Evolutionary conservation across 1,139 yeast genomes (phyloP), one percentile per base, ranked within the genome.

Genomic region (Taphrina wiesneri): DNA sequence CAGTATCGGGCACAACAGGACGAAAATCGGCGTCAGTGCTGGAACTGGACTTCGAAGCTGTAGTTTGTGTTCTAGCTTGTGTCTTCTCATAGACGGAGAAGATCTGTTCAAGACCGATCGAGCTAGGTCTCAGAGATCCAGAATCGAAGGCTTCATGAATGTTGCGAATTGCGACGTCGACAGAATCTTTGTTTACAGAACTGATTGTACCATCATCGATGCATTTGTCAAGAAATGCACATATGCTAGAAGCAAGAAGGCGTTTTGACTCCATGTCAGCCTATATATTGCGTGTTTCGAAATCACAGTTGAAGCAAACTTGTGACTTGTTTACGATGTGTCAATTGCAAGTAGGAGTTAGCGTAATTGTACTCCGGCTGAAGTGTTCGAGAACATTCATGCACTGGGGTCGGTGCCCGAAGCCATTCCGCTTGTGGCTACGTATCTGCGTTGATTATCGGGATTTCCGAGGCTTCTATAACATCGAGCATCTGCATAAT

Each of bases 171-270:
- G 98, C 98, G 63, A 93, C 96, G 71, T 92, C 97, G 74, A 93
- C 82, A n/a, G 97, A 90, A 72, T 93, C 99, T 68, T 83, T 83
- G 74, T 86, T 90, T 72, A 92, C 98, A 70, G 86, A 88, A 47
- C 87, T 79, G 63, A 92, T 83, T 59, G 84, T 82, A 65, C 90
- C 89, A 70, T 83, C 81, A 54, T 82, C 75, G 39, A 88, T 84
- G 7, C 90, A 80, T 26, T 79, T 74, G 72, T 84, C 83, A 72
- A 93, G 82, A 75, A 87, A 92, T 70, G 85, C 84, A 63, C 91
- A 85, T 70, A 93, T 85, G 26, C 65, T 54, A 25, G 60, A 26
- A 7, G 65, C 65, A 15, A 62, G 60, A 7, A 43, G 53, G 25
- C 54, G 60, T 59, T 62, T 62, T n/a, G 56, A 45, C 52, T 56